Evolutionary conservation across 805 yeast species (phyloP), one percentile per base, ranked within the genome.

Genomic region (Lipomyces mesembrius): DNA sequence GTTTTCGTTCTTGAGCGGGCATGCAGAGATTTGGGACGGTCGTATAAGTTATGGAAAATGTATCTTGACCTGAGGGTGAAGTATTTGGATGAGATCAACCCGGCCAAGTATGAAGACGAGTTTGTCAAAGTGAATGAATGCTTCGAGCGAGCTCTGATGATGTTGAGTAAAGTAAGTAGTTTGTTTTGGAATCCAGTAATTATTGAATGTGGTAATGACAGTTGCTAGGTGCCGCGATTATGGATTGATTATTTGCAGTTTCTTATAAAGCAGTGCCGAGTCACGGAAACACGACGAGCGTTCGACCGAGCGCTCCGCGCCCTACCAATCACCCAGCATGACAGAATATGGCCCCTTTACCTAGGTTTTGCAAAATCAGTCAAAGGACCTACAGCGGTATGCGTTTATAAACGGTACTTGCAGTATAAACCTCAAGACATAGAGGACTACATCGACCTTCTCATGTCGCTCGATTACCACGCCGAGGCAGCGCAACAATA

Each of bases 191-290:
- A 6, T 57, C 22, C 32, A 11, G 25, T 9, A 6, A 20, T 1
- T 22, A 25, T 39, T 37, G n/a, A 22, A 22, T 27, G 14, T 37
- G 32, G 29, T 35, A 22, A 29, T 22, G 20, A n/a, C 20, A 7
- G 20, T n/a, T 43, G 4, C 7, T 60, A 67, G 70, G 80, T 82
- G 77, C 86, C 86, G 0, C 71, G 78, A 49, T 62, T 87, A 3
- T 88, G 92, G 91, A 66, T 74, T 4, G 79, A 79, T 65, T 88
- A 84, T 72, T 74, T 87, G 39, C 68, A 73, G 12, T 85, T 84
- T 71, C 70, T 87, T 46, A 59, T 78, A 22, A 64, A 72, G 2
- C 80, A 79, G 49, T 61, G 74, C 29, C 74, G 81, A 61, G 74
- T 84, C 0, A 76, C 83, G 0, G 65, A 73, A 49, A 80, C 82